Evolutionary conservation across 805 yeast species (phyloP).

Genomic region (Starmerella apis): DNA sequence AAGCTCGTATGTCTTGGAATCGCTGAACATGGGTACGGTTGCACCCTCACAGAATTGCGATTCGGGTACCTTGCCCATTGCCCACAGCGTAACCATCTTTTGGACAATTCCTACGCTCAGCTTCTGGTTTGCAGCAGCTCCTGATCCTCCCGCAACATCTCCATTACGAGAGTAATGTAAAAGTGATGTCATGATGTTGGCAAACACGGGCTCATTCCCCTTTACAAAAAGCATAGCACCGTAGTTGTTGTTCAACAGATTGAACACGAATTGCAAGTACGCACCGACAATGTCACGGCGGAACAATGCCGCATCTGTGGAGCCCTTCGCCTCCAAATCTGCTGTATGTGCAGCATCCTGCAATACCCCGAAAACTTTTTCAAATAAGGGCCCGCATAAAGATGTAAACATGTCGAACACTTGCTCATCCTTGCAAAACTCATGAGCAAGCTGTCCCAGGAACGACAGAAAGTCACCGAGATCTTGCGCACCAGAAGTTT

Average conservation of each 20-base stretch:
- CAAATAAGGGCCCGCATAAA: slow-evolving; percentile 61
- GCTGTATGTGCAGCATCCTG: slow-evolving; percentile 23
- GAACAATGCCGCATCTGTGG: slow-evolving; percentile 51
- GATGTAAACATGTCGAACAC: slow-evolving; percentile 66
- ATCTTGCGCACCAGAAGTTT: slow-evolving; percentile 51
- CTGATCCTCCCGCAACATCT: slow-evolving; percentile 38
- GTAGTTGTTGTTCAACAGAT: slow-evolving; percentile 64
- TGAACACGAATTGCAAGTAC: slow-evolving; percentile 56
- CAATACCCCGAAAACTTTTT: slow-evolving; percentile 48
- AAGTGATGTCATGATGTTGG: slow-evolving; percentile 50
- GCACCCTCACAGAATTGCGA: slow-evolving; percentile 42
- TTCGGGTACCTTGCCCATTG: slow-evolving; percentile 50
- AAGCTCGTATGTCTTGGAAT: slow-evolving; percentile 51
- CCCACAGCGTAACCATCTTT: slow-evolving; percentile 53
- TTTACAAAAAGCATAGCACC: slow-evolving; percentile 66
- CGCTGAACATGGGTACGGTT: slow-evolving; percentile 59
- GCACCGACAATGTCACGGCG: slow-evolving; percentile 47
- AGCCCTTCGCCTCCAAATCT: slow-evolving; percentile 33
- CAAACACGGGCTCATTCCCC: slow-evolving; percentile 51
- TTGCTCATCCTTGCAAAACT: slow-evolving; percentile 52
- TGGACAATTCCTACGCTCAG: slow-evolving; percentile 56
- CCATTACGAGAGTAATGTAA: slow-evolving; percentile 52
- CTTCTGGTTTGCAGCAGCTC: slow-evolving; percentile 47
- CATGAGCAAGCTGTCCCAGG: slow-evolving; percentile 78
- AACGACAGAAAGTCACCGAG: slow-evolving; percentile 74